Base-by-base conservation (phyloP, 1,284 basidiomycete species). In the Sphaerobolus stellatus region DNA sequence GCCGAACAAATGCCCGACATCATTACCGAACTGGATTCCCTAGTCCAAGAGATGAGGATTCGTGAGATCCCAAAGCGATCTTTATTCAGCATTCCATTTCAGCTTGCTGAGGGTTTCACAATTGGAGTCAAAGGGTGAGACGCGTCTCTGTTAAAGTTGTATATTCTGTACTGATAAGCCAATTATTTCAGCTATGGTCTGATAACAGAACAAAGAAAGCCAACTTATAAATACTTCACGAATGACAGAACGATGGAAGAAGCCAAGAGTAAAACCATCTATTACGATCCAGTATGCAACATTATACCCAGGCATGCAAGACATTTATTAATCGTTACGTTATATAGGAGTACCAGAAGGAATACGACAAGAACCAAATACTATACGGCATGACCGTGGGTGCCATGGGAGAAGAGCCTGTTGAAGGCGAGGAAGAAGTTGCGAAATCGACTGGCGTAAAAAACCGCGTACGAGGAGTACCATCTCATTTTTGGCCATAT, bases 101-200 rank as follows among this genome's bases (percentile, higher is more conserved):
- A 88, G 59, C 76, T 99, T 27, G 92, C 83, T 2, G 77, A 89
- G 14, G 90, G 82, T 2, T 84, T 98, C 58, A 81, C 83, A 16
- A 95, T 99, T 58, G 92, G 94, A 3, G 79, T 98, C 48, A 94
- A 94, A 68, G 97, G 95, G 87, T 95, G n/a, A n/a, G n/a, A 64
- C 62, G 78, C 64, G 56, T 38, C 36, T 43, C 41, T 24, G 7
- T 43, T 4, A 13, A 4, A 27, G 41, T n/a, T n/a, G n/a, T n/a
- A n/a, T n/a, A n/a, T n/a, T n/a, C n/a, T n/a, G n/a, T n/a, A n/a
- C 29, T 56, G 25, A 59, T 43, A 18, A 43, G 38, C 54, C 40
- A 22, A 5, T 36, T 57, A 45, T 47, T 27, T 52, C 34, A 95
- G 92, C 41, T 95, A 95, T 70, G 85, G 91, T 8, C 73, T 96